Evolutionary conservation across 495 filamentous ascomycete genomes (phyloP), one percentile per base, ranked within the genome.

Genomic region (Trichoderma virens): DNA sequence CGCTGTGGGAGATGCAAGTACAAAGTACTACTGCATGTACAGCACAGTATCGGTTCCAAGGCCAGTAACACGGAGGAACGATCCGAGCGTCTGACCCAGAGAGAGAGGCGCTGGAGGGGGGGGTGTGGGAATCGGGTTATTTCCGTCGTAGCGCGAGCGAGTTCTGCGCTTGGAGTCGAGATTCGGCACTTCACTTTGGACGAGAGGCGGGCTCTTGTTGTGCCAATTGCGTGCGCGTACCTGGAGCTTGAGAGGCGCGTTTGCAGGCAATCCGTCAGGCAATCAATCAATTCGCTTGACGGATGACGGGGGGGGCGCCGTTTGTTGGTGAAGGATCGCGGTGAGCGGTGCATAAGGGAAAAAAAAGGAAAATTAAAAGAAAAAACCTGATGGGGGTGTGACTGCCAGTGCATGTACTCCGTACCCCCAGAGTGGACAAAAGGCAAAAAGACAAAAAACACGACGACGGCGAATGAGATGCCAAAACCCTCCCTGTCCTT

Each of bases 351-450:
- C 41, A 35, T 3, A 20, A 47, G n/a, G 16, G 43, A 23, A 47
- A 47, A 47, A 47, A 47, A 47, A 20, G 5, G 5, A 47, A 1
- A 47, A 47, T 0, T 14, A 56, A 62, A 62, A 16, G 38, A 35
- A 61, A 61, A 6, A 61, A 16, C 14, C 31, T 43, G 35, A 38
- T 20, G 60, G 30, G 60, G 31, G 60, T 9, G 35, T 62, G 61
- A 39, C 35, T 41, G 5, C 8, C 60, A n/a, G 32, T 5, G 51
- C 51, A 56, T 56, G 51, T 27, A 56, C 51, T 66, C 56, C 71
- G 72, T 74, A 67, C 70, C 65, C 67, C 63, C 65, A 66, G 34
- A 63, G 65, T 20, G 32, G 43, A n/a, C 59, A 41, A 43, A 32
- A 64, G 64, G 61, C 61, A 67, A 65, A 59, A 67, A 69, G 32